Evolutionary conservation across 345 rosid species (phyloP).

Genomic region (Populus deltoides): DNA sequence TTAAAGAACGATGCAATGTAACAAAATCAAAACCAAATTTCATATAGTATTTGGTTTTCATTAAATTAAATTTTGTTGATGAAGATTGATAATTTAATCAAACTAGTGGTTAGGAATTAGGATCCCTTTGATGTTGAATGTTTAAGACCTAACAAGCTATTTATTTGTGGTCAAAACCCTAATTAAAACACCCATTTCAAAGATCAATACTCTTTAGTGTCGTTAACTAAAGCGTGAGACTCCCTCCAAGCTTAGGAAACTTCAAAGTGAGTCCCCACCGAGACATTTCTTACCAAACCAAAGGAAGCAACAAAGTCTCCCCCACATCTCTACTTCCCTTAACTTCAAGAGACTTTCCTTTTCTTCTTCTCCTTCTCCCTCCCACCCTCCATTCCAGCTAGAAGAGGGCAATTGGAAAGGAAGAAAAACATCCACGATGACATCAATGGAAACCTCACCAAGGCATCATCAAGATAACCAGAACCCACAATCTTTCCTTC

Average conservation of each 20-base stretch:
- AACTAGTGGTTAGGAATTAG: not conserved
- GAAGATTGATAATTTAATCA: too few relatives aligned
- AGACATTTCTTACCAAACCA: slow-evolving; percentile 63
- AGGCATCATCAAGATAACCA: slow-evolving; percentile 44
- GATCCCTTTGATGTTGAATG: not conserved
- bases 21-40: too few relatives aligned
- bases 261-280: slow-evolving; percentile 39
- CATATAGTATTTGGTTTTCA: too few relatives aligned
- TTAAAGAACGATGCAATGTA: too few relatives aligned
- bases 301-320: slow-evolving; percentile 24
- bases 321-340: not conserved
- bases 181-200: too few relatives aligned
- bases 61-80: too few relatives aligned
- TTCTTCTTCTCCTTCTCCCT: not conserved
- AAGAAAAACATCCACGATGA: too few relatives aligned
- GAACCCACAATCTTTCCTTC: slow-evolving; percentile 32
- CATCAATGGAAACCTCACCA: slow-evolving; percentile 61
- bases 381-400: not conserved
- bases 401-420: not conserved
- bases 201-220: not conserved
- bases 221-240: not conserved
- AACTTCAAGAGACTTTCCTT: slow-evolving; percentile 6
- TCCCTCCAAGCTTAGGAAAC: not conserved
- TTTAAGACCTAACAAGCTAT: not conserved
- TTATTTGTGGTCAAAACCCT: too few relatives aligned